phyloP scores from a whole-genome alignment of 805 yeast species.

The Cyberlindnera mrakii region DNA sequence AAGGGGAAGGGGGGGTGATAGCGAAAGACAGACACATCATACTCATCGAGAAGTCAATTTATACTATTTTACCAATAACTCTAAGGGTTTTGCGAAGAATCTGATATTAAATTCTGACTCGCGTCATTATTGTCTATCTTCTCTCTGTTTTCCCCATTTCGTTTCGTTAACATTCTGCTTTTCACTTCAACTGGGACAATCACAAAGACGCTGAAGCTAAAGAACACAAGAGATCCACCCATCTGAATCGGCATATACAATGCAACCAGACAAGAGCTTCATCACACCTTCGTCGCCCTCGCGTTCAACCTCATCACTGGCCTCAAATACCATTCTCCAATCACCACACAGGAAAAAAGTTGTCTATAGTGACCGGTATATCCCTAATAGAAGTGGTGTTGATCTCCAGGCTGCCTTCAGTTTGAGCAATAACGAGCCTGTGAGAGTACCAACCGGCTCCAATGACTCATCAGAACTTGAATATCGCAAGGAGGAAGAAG shows the following conservation, averaged over 20 bases:
- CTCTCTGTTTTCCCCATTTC: too few relatives aligned
- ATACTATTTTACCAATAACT: too few relatives aligned
- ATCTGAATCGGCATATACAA: not conserved
- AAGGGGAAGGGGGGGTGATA: too few relatives aligned
- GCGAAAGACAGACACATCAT: too few relatives aligned
- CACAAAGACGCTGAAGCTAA: too few relatives aligned
- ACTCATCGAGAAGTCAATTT: too few relatives aligned
- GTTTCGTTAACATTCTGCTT: too few relatives aligned
- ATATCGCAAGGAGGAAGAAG: slow-evolving; percentile 66
- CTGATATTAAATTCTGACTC: too few relatives aligned
- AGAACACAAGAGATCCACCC: too few relatives aligned
- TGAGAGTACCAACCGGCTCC: slow-evolving; percentile 24
- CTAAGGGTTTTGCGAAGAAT: too few relatives aligned
- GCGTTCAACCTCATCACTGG: slow-evolving; percentile 23
- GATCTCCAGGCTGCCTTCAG: slow-evolving; percentile 74
- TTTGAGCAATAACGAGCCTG: slow-evolving; percentile 12
- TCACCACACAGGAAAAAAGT: slow-evolving; percentile 33
- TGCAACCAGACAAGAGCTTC: slow-evolving; percentile 11
- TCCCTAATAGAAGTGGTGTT: slow-evolving; percentile 82
- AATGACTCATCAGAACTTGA: slow-evolving; percentile 48
- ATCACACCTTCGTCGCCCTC: slow-evolving; percentile 26
- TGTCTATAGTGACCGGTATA: slow-evolving; percentile 75
- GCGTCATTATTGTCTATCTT: too few relatives aligned
- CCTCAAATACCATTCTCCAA: slow-evolving; percentile 12
- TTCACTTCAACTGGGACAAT: too few relatives aligned